Evolutionary conservation across 805 yeast species (phyloP).

Genomic region (Deakozyma indianensis): DNA sequence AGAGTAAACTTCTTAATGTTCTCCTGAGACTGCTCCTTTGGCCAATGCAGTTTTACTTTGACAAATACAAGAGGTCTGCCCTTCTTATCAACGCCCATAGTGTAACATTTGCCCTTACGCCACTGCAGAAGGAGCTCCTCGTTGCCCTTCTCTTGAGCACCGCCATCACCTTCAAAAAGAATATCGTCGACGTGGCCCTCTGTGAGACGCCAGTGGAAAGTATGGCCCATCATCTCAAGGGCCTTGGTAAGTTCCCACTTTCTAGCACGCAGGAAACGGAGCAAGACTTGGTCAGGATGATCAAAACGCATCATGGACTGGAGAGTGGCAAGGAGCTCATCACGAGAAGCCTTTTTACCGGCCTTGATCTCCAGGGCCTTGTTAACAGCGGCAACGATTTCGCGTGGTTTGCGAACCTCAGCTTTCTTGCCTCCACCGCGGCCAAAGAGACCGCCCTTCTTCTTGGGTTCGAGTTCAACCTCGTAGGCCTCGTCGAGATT

Average conservation of each 20-base stretch:
- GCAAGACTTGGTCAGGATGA: slow-evolving; percentile 60
- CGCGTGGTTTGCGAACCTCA: slow-evolving; percentile 2
- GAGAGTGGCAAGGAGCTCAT: slow-evolving; percentile 13
- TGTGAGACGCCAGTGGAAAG: slow-evolving; percentile 60
- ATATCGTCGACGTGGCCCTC: slow-evolving; percentile 48
- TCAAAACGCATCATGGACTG: slow-evolving; percentile 49
- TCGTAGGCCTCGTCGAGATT: slow-evolving; percentile 13
- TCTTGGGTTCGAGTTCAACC: slow-evolving; percentile 12
- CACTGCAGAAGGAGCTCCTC: slow-evolving; percentile 36
- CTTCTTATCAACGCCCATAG: slow-evolving; percentile 58
- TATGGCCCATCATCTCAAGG: slow-evolving; percentile 53
- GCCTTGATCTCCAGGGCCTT: background rate
- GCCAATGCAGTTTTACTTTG: slow-evolving; percentile 62
- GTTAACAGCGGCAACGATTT: background rate
- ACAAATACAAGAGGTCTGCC: slow-evolving; percentile 73
- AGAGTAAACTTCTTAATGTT: slow-evolving; percentile 69
- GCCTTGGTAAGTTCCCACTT: slow-evolving; percentile 66
- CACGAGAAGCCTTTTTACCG: slow-evolving; percentile 14
- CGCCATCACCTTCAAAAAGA: slow-evolving; percentile 59
- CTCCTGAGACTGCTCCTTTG: slow-evolving; percentile 49
- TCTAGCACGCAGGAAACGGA: slow-evolving; percentile 75
- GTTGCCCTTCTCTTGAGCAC: slow-evolving; percentile 28
- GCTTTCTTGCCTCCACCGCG: slow-evolving; percentile 10
- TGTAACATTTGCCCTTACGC: slow-evolving; percentile 52
- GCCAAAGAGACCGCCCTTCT: slow-evolving; percentile 17